Base-by-base conservation (phyloP, 2,329 filamentous ascomycete genomes). In the Didymella pomorum region DNA sequence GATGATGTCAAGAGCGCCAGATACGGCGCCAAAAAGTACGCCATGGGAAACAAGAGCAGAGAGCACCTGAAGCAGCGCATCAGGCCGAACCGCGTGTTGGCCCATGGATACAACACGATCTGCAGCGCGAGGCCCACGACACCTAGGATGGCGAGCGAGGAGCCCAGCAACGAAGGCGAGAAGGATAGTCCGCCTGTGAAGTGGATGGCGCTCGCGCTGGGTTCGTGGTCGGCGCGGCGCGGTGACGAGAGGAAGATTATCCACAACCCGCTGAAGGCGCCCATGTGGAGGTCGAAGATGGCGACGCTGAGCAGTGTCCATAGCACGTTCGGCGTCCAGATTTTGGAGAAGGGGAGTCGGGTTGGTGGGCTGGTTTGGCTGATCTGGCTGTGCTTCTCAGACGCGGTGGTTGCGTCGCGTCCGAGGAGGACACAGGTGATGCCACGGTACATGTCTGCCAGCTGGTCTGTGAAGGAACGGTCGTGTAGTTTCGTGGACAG, bases 131-230 rank as follows among this genome's bases (percentile, higher is more conserved):
- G 89, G n/a, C 92, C 92, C 42, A 94, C 87, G 47, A 86, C 77
- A 9, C 91, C 92, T 16, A 95, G 83, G 50, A 90, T 87, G 2
- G 91, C 87, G 79, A 93, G 92, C 4, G 90, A 89, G 42, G 91
- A 79, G n/a, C 91, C 91, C 29, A 95, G 89, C 2, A 86, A 84
- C 1, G 84, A 82, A 0, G 90, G 87, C 0, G 86, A 85, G 51
- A 95, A 83, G n/a, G 90, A 90, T 0, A 95, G 81, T 2, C 92
- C 92, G 26, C 91, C 90, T 0, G 85, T 84, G 65, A 90, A 93
- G 61, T 83, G 77, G 69, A 89, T 86, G 37, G 49, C 37, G 41
- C 52, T 29, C 18, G 48, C 29, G 29, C 41, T 52, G 33, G 35
- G 23, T 26, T 63, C 41, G 43, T 74, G 64, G 66, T 54, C 69